Conservation (phyloP, 2,329 filamentous ascomycete genomes). For the Sporothrix phasma region DNA sequence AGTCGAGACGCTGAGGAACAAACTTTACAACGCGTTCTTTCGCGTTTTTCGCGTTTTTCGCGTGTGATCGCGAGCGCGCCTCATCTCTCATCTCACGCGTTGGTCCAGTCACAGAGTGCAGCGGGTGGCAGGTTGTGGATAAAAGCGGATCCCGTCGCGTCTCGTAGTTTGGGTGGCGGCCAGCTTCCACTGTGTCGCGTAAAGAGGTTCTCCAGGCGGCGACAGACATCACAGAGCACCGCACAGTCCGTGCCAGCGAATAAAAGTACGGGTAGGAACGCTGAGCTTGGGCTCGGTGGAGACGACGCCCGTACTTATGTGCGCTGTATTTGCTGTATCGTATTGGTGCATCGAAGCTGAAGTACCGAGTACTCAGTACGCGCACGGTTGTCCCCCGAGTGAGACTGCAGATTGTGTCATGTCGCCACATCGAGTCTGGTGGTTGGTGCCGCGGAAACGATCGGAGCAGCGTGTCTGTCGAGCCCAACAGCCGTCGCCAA, state of each 20-base stretch:
- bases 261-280: too few species aligned
- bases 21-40: slow-evolving; percentile 18
- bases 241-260: too few species aligned
- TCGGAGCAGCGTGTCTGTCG: background rate
- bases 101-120: background rate
- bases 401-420: background rate
- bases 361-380: too few species aligned
- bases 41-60: slow-evolving; percentile 15
- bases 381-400: background rate
- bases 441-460: background rate
- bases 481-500: background rate
- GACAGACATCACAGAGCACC: background rate
- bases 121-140: background rate
- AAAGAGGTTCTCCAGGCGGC: background rate
- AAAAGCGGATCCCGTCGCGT: background rate
- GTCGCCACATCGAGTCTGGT: background rate
- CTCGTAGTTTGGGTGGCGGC: background rate
- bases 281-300: too few species aligned
- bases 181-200: background rate
- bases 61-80: too few species aligned
- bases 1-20: background rate
- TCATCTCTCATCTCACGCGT: background rate
- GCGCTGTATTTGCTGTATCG: background rate
- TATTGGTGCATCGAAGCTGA: background rate
- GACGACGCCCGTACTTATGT: too few species aligned